phyloP scores from a whole-genome alignment of 106 monocot species.

The Allium fistulosum region DNA sequence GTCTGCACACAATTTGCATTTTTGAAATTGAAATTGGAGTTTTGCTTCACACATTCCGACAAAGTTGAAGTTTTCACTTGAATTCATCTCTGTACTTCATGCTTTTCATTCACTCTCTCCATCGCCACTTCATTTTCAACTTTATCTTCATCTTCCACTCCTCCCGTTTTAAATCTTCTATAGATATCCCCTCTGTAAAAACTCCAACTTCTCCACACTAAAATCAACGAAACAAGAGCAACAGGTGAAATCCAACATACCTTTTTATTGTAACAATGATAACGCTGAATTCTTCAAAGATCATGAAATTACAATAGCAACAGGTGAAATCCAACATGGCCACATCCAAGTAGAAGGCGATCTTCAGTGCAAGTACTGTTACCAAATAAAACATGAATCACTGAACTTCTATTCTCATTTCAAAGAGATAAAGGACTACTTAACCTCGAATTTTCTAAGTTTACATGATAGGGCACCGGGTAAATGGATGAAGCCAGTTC shows the following conservation, averaged over 20 bases:
- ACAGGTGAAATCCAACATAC: too few species aligned
- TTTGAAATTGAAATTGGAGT: too few species aligned
- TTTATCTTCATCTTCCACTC: not conserved
- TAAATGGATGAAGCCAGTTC: too few species aligned
- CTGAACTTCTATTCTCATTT: too few species aligned
- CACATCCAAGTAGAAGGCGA: too few species aligned
- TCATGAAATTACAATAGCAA: too few species aligned
- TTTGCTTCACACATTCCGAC: too few species aligned
- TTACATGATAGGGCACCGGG: conserved; percentile 22
- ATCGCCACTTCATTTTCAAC: not conserved
- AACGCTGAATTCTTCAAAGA: conserved; percentile 19
- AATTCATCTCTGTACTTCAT: not conserved
- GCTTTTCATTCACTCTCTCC: not conserved
- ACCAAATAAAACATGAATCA: not conserved
- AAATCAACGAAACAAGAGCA: conserved; percentile 34
- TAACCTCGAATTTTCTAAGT: not conserved
- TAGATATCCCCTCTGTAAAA: conserved; percentile 79
- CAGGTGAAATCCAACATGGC: too few species aligned
- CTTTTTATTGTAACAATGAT: conserved; percentile 10
- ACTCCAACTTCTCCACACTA: conserved; percentile 56
- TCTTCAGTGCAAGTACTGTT: conserved; percentile 30
- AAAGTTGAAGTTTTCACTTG: not conserved
- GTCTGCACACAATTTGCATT: too few species aligned
- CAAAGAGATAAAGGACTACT: conserved; percentile 5
- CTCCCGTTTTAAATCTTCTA: conserved; percentile 36